These are phyloP conservation scores for Verbena officinalis DNA, from an alignment of 257 asterid genomes.

Conservation along the genomic window DNA sequence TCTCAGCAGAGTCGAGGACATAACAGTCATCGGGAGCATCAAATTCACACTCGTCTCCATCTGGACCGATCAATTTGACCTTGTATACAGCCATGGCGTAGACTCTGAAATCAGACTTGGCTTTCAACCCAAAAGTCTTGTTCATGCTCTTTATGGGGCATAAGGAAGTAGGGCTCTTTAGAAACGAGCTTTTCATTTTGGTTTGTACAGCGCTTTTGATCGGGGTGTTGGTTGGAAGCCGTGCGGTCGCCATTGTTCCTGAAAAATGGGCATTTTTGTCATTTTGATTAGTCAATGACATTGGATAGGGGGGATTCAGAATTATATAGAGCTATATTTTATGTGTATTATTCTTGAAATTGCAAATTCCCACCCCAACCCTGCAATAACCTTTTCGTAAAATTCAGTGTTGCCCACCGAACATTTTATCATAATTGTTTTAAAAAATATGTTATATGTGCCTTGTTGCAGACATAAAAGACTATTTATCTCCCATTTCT, in stretches of 20 bases:
- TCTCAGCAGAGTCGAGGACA: constrained; percentile 81
- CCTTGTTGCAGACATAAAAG: constrained; percentile 16
- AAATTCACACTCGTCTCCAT: constrained; percentile 56
- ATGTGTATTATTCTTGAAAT: too few relatives aligned
- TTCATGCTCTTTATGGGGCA: constrained; percentile 49
- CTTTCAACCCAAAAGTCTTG: constrained; percentile 57
- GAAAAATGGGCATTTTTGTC: constrained; percentile 34
- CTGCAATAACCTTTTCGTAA: too few relatives aligned
- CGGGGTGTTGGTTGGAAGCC: constrained; percentile 55
- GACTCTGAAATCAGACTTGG: constrained; percentile 47
- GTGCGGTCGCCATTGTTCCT: constrained; percentile 67
- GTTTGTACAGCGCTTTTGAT: constrained; percentile 42
- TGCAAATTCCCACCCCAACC: too few relatives aligned
- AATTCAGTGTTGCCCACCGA: too few relatives aligned
- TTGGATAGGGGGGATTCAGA: too few relatives aligned
- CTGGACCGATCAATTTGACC: constrained; percentile 68
- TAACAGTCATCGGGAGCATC: constrained; percentile 66
- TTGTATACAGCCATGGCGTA: constrained; percentile 69
- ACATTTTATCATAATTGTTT: too few relatives aligned
- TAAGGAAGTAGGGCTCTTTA: constrained; percentile 51
- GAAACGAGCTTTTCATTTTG: constrained; percentile 39
- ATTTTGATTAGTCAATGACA: too few relatives aligned
- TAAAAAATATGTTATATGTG: constrained; percentile 19
- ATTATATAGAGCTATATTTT: too few relatives aligned
- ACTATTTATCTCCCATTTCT: constrained; percentile 19